Evolutionary conservation across 139 green algal species (phyloP), one percentile per base, ranked within the genome.

Genomic region (Astrephomene gubernaculifera): DNA sequence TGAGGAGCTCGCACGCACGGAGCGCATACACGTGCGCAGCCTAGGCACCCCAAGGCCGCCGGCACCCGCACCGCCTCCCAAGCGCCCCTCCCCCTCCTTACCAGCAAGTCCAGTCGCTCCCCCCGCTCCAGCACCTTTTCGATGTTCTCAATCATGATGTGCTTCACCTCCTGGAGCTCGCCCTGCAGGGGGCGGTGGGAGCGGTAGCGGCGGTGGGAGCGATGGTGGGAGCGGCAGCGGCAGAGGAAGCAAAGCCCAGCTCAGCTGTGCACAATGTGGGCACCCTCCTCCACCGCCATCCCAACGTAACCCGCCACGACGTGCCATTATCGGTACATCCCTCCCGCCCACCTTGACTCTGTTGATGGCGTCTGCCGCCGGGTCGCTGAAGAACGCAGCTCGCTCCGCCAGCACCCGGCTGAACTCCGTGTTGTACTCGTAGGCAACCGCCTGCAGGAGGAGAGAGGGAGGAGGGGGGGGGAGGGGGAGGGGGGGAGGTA

Each of bases 341-440:
- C 64, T n/a, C n/a, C 82, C 0, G 27, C 84, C 24, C 71, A 93
- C 88, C 83, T 93, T 88, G 25, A 98, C 94, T 36, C 94, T 89
- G 80, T 90, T 96, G 90, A 99, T 95, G 44, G 90, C 83, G 83
- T 99, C 96, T 2, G 94, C 92, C 45, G 88, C 82, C 22, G 95
- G 92, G 83, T 98, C 93, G 83, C 85, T 91, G 81, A 94, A 98
- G 87, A 91, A 97, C 14, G 90, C 79, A 92, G 97, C 95, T 39
- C 95, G 93, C 82, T 96, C 86, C 61, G 90, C 79, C 45, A 98
- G 87, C 52, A 96, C 85, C 7, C 86, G 83, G 38, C 87, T 90
- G 86, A 99, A 99, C 61, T 96, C 92, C 31, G 88, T 93, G 86
- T 97, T 96, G 89, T 94, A 96, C 52, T 94, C 94, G 81, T 99